Conservation (phyloP, 768 basidiomycete species). For the Lentinula guzmanii region DNA sequence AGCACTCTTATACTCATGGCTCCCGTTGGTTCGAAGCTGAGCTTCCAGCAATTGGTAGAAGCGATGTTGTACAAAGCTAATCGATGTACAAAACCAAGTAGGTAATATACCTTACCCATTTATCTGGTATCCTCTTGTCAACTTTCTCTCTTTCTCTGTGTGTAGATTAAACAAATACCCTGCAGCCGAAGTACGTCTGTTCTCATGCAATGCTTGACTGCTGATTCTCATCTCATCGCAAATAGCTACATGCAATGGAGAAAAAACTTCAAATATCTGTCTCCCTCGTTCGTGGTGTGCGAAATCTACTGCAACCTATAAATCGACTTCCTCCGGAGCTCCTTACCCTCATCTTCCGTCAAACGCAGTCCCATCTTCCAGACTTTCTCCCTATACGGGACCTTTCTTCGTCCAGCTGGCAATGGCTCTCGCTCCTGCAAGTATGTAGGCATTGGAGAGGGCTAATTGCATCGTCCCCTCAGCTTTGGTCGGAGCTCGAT, state of each 20-base stretch:
- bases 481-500: slow-evolving; percentile 8
- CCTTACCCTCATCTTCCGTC: slow-evolving; percentile 6
- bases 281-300: slow-evolving; percentile 6
- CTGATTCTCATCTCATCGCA: not conserved
- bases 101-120: not conserved
- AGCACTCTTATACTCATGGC: not conserved
- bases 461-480: slow-evolving; percentile 3
- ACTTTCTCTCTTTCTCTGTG: not conserved
- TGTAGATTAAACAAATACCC: slow-evolving; percentile 1
- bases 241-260: slow-evolving; percentile 8
- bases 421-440: slow-evolving; percentile 7
- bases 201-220: not conserved
- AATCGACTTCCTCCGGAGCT: slow-evolving; percentile 8
- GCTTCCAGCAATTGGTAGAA: slow-evolving; percentile 3
- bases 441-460: slow-evolving; percentile 11
- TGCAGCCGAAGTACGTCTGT: not conserved
- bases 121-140: not conserved
- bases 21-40: slow-evolving; percentile 4
- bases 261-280: slow-evolving; percentile 4
- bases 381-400: slow-evolving; percentile 6
- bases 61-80: slow-evolving; percentile 5
- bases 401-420: not conserved
- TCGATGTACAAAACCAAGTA: slow-evolving; percentile 1
- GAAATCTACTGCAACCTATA: slow-evolving; percentile 6
- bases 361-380: slow-evolving; percentile 7